Percentiles rank a stretch among this genome's conserved stretches.
These are phyloP conservation scores for Helicostylum pulchrum DNA, from an alignment of 192 early-diverging fungal genomes.

Conservation along the genomic window DNA sequence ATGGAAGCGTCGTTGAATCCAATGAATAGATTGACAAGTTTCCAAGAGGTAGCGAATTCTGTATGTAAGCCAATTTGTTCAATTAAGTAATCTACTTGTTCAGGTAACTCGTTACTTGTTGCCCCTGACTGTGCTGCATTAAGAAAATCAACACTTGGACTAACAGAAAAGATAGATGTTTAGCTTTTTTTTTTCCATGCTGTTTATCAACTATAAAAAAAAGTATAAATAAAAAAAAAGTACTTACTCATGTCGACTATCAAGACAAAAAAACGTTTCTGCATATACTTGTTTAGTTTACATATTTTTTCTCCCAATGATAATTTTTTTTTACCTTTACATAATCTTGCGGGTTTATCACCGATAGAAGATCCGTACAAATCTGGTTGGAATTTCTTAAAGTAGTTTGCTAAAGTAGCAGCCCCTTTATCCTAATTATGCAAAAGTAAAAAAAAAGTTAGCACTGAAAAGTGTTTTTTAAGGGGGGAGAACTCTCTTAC, in stretches of 20 bases:
- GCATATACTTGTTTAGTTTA: not conserved
- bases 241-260: constrained; percentile 7
- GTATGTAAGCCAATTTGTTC: not conserved
- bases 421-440: constrained; percentile 31
- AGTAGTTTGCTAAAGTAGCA: constrained; percentile 43
- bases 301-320: not conserved
- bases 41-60: not conserved
- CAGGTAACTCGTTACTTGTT: constrained; percentile 5
- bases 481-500: constrained; percentile 5
- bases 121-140: constrained; percentile 16
- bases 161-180: not conserved
- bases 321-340: not conserved
- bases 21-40: constrained; percentile 1
- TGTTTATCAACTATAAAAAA: not conserved
- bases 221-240: not conserved
- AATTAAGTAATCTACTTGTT: constrained; percentile 10
- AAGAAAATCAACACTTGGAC: not conserved
- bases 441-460: too few species aligned
- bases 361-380: constrained; percentile 47
- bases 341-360: not conserved
- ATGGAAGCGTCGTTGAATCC: constrained; percentile 2
- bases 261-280: constrained; percentile 11
- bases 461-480: not conserved
- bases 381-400: constrained; percentile 38
- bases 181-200: not conserved